Evolutionary conservation across 768 basidiomycete species (phyloP).

Genomic region (Chlorophyllum brunneum): DNA sequence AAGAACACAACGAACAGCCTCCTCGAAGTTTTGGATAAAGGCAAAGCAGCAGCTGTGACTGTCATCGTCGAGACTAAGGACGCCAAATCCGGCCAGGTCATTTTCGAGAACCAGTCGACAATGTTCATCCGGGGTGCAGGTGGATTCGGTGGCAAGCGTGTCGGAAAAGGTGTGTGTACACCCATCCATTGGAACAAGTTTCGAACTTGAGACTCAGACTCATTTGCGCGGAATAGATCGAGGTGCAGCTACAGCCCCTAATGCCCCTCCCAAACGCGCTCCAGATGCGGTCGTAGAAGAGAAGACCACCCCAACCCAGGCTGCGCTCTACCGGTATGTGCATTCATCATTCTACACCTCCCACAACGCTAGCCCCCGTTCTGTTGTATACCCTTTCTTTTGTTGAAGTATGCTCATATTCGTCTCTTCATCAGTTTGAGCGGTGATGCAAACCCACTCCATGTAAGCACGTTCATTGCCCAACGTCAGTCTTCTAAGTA

Average conservation of each 20-base stretch:
- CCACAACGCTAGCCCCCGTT: neutral
- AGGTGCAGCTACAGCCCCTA: conserved; percentile 80
- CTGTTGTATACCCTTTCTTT: neutral
- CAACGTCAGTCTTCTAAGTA: neutral
- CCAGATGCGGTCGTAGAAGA: conserved; percentile 90
- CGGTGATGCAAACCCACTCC: conserved; percentile 89
- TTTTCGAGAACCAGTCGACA: conserved; percentile 93
- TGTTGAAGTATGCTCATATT: neutral
- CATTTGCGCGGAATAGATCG: conserved; percentile 54
- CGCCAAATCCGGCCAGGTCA: conserved; percentile 66
- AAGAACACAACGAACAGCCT: conserved; percentile 36
- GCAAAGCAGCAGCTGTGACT: conserved; percentile 91
- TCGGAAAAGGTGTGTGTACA: conserved; percentile 78
- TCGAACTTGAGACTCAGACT: neutral
- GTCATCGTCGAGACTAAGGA: conserved; percentile 76
- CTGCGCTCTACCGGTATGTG: conserved; percentile 83
- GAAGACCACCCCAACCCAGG: conserved; percentile 76
- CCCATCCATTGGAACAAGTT: conserved; percentile 3
- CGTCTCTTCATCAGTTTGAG: conserved; percentile 58
- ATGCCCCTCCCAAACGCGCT: conserved; percentile 73
- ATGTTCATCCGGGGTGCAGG: conserved; percentile 91
- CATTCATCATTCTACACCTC: neutral
- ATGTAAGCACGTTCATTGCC: conserved; percentile 43
- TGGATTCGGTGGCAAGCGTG: conserved; percentile 92
- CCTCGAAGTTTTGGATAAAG: conserved; percentile 83